phyloP scores from a whole-genome alignment of 73 alveolate species.

The Symbiodinium pilosum region DNA sequence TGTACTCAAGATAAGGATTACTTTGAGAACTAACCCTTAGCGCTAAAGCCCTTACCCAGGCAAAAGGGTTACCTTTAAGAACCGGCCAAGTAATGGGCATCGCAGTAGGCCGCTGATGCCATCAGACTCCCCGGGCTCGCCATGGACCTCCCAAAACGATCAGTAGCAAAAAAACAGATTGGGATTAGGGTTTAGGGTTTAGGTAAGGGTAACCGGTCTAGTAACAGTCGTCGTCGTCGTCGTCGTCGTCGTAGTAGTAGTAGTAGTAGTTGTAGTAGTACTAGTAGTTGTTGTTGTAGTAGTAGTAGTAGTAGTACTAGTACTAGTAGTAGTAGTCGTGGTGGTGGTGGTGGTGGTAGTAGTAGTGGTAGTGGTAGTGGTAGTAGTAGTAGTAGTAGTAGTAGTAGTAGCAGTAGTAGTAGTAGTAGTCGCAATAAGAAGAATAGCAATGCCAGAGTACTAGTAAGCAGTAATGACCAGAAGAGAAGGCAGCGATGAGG shows the following conservation, averaged over 20 bases:
- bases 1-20: too few species aligned
- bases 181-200: not conserved
- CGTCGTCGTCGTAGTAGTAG: not conserved
- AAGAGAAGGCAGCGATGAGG: not conserved
- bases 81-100: too few species aligned
- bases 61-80: too few species aligned
- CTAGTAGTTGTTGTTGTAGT: not conserved
- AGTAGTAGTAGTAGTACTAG: not conserved
- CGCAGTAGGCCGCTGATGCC: conserved; percentile 59
- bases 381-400: not conserved
- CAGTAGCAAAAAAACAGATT: too few species aligned
- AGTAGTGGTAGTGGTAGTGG: not conserved
- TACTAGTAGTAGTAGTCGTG: not conserved
- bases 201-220: not conserved
- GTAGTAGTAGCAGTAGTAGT: not conserved
- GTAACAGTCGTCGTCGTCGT: not conserved
- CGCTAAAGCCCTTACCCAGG: too few species aligned
- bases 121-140: conserved; percentile 42
- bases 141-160: conserved; percentile 32
- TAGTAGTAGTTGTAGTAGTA: not conserved
- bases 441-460: not conserved
- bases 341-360: not conserved
- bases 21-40: too few species aligned
- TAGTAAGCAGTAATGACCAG: not conserved
- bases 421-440: not conserved